phyloP scores from a whole-genome alignment of 306 rosid species.

The Vigna angularis region DNA sequence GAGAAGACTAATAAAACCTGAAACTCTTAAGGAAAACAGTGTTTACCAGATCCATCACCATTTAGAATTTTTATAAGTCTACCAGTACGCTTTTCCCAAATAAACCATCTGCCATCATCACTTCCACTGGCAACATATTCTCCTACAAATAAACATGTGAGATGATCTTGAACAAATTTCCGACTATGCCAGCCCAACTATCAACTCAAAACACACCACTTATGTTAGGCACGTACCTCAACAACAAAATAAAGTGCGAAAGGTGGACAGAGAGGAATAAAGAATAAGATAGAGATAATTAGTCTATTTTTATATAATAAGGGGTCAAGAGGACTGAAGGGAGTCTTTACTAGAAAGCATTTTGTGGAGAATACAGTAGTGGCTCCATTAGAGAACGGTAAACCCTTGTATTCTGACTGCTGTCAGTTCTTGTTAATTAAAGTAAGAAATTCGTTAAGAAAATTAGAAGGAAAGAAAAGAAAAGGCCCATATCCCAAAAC shows the following conservation, averaged over 20 bases:
- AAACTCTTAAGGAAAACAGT: constrained; percentile 35
- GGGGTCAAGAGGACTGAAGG: too few relatives aligned
- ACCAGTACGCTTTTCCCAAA: constrained; percentile 95
- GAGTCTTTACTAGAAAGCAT: too few relatives aligned
- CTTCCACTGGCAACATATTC: constrained; percentile 97
- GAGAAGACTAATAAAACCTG: constrained; percentile 11
- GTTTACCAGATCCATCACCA: constrained; percentile 88
- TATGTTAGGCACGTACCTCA: not conserved
- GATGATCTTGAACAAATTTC: constrained; percentile 8
- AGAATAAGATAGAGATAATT: too few relatives aligned
- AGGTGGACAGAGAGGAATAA: too few relatives aligned
- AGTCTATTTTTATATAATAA: too few relatives aligned
- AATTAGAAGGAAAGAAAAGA: not conserved
- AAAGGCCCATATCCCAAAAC: not conserved
- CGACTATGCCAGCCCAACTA: constrained; percentile 17
- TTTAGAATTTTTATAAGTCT: constrained; percentile 86
- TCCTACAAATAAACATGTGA: constrained; percentile 60
- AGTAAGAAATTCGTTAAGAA: constrained; percentile 15
- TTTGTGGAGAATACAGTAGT: too few relatives aligned
- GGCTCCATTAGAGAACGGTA: too few relatives aligned
- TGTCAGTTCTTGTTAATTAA: not conserved
- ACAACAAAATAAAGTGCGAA: too few relatives aligned
- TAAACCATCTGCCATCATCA: constrained; percentile 98
- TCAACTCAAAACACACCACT: constrained; percentile 17
- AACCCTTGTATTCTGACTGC: too few relatives aligned